Evolutionary conservation across 2,329 filamentous ascomycete genomes (phyloP).

Genomic region (Akanthomyces uredinophilus): DNA sequence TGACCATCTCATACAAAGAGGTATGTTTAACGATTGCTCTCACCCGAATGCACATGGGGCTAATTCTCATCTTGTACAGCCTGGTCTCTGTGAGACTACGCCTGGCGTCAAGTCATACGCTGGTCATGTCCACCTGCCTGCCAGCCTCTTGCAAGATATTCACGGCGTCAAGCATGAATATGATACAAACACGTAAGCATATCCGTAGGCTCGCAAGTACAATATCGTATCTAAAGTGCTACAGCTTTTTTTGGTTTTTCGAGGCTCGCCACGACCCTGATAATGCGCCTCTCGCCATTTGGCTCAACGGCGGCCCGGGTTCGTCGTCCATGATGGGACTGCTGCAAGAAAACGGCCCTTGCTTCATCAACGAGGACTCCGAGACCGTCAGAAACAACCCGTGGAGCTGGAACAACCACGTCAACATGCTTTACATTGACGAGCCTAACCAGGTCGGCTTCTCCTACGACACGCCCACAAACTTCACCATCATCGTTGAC

Average conservation of each 20-base stretch:
- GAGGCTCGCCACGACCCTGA: constrained; percentile 37
- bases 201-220: neutral
- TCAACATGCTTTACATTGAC: constrained; percentile 51
- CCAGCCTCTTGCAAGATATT: constrained; percentile 31
- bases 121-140: constrained; percentile 56
- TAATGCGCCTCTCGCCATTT: constrained; percentile 48
- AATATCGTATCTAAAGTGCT: constrained; percentile 4
- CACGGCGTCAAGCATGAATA: constrained; percentile 42
- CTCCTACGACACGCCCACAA: constrained; percentile 60
- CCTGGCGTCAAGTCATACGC: constrained; percentile 59
- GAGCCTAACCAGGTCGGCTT: constrained; percentile 64
- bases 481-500: constrained; percentile 50
- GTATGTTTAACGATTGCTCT: constrained; percentile 38
- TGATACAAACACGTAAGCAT: constrained; percentile 40
- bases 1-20: constrained; percentile 58
- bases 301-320: constrained; percentile 62
- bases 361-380: constrained; percentile 41
- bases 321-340: constrained; percentile 59
- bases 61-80: constrained; percentile 34
- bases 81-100: constrained; percentile 52
- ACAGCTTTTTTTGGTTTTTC: constrained; percentile 46
- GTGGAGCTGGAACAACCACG: constrained; percentile 58
- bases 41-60: constrained; percentile 35
- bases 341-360: constrained; percentile 55
- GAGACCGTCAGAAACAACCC: constrained; percentile 50